Evolutionary conservation across 768 basidiomycete genomes (phyloP).

Genomic region (Mycena sanguinolenta): DNA sequence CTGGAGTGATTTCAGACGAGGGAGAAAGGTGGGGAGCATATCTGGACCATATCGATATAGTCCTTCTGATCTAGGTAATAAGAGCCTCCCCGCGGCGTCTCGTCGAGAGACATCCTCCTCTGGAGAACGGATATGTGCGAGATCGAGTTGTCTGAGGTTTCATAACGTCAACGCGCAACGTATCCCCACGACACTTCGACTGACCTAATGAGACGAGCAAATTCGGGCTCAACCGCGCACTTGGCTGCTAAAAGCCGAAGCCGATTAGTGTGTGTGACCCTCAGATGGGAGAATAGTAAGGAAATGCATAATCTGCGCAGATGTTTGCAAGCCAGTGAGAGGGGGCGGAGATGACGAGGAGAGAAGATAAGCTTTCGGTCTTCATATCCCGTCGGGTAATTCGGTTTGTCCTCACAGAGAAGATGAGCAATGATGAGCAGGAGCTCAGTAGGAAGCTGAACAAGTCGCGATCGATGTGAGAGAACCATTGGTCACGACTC

Average conservation of each 20-base stretch:
- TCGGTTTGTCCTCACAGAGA: not conserved
- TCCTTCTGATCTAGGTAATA: too few relatives aligned
- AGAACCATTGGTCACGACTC: not conserved
- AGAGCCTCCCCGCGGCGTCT: too few relatives aligned
- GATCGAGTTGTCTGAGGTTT: slow-evolving; percentile 7
- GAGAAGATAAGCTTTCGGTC: not conserved
- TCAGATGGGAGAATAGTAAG: slow-evolving; percentile 14
- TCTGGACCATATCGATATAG: slow-evolving; percentile 1
- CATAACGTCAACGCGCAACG: too few relatives aligned
- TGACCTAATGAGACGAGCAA: slow-evolving; percentile 8
- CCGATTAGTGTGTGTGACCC: not conserved
- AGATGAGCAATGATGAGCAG: slow-evolving; percentile 10
- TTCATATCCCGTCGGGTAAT: not conserved
- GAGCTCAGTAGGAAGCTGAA: slow-evolving; percentile 24
- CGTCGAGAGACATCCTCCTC: not conserved
- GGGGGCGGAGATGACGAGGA: slow-evolving; percentile 10
- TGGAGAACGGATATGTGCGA: not conserved
- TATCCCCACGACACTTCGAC: not conserved
- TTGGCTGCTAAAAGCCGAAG: not conserved
- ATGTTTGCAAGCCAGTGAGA: slow-evolving; percentile 7
- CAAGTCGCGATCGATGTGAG: not conserved
- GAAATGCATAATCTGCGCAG: slow-evolving; percentile 15
- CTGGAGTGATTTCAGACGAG: slow-evolving; percentile 14
- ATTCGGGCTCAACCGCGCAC: not conserved
- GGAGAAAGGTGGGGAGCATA: slow-evolving; percentile 3